Evolutionary conservation across 805 yeast genomes (phyloP), one percentile per base, ranked within the genome.

Genomic region (Millerozyma acaciae): DNA sequence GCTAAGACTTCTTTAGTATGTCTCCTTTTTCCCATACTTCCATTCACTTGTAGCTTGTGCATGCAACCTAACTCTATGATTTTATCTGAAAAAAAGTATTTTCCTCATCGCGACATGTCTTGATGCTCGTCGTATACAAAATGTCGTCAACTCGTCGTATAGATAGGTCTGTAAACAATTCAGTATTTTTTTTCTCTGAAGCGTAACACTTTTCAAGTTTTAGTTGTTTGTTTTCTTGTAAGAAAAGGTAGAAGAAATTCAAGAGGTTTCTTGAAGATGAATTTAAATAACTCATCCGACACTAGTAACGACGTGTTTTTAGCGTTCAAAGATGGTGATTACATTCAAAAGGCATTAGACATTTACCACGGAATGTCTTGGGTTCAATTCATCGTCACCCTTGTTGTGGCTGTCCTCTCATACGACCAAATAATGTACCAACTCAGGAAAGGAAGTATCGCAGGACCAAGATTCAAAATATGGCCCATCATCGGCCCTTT

Each of bases 401-500:
- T 72, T 2, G 33, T 78, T 5, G 68, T 76, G 3, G 43, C 75
- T 9, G 61, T 65, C 4, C 49, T 84, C 29, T 66, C 76, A 2
- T 83, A 75, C 54, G 95, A 86, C 60, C 94, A 83, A 60, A 58
- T 87, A n/a, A 60, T 74, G 43, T 93, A 93, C 56, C 80, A 87
- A 51, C 50, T 76, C 28, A 77, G 78, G 43, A 93, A 93, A 61
- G 97, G 97, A 26, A 54, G 75, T 21, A 87, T 90, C 56, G 96
- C 87, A 6, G 98, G 98, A 15, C 98, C 97, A 9, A 61, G 65
- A 28, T 79, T 72, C 57, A 93, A 93, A 61, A 51, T 88, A 37
- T 90, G 95, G 88, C 98, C 98, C 2, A 70, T 93, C 31, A 89
- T 93, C 47, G 98, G 98, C 2, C 97, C 98, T 3, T 93, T 93